Evolutionary conservation across 1,284 basidiomycete species (phyloP), one percentile per base, ranked within the genome.

Genomic region (Apiotrichum sp.): DNA sequence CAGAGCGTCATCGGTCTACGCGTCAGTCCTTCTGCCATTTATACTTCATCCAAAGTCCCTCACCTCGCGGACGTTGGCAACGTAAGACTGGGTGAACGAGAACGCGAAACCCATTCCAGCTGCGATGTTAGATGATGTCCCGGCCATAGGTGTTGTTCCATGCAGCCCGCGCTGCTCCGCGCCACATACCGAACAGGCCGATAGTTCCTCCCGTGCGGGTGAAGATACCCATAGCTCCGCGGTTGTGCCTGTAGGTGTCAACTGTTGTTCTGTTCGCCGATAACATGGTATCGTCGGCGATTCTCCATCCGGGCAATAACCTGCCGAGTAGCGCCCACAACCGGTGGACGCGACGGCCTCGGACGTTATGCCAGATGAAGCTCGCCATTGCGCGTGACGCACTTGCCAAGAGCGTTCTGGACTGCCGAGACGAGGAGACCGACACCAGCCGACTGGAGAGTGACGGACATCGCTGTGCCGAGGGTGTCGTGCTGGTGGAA

Each of bases 41-140:
- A n/a, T 3, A 7, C n/a, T 38, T 22, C n/a, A 3, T n/a, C 34
- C 38, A 22, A 14, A 29, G 40, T 38, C 13, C 13, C 69, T 38
- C 52, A 76, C 74, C 65, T 86, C 81, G 55, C 93, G 83, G 60
- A 84, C 77, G 77, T 97, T 97, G 58, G 89, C 88, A 16, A 89
- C 84, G 36, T 81, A 77, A 7, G 88, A 80, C 70, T 95, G 88
- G 4, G 88, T 88, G 67, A 86, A 84, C 14, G 90, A 87, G 72
- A 89, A 97, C 33, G 87, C 83, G 60, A 86, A 87, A 45, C 90
- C 93, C 84, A 95, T 88, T n/a, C 88, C 90, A 67, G 89, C 91
- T 93, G 62, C 29, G 22, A 14, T 41, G 48, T 49, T n/a, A 41
- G 38, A 16, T 39, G 5, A 40, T n/a, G 32, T 36, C 40, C 22